Evolutionary conservation across 768 basidiomycete species (phyloP).

Genomic region (Stropharia rugosoannulata): DNA sequence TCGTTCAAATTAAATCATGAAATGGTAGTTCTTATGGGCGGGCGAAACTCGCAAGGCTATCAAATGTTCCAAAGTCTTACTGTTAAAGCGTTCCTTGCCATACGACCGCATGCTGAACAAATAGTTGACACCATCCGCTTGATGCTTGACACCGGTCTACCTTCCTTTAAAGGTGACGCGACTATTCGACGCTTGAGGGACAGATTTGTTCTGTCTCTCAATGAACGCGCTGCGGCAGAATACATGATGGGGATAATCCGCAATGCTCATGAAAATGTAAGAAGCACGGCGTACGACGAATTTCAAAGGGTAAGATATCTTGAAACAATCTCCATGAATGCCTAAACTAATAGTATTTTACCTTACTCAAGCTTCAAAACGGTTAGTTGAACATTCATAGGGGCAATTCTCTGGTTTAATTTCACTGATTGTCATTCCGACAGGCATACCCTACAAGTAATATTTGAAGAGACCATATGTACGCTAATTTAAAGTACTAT

Average conservation of each 20-base stretch:
- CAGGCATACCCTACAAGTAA: conserved; percentile 47
- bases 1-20: conserved; percentile 99
- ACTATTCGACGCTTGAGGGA: conserved; percentile 88
- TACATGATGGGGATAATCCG: conserved; percentile 87
- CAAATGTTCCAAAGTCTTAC: conserved; percentile 91
- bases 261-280: conserved; percentile 93
- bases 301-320: conserved; percentile 75
- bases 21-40: conserved; percentile 98
- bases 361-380: conserved; percentile 33
- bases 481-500: neutral
- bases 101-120: conserved; percentile 92
- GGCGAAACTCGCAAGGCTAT: conserved; percentile 91
- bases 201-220: conserved; percentile 79
- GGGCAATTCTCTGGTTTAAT: conserved; percentile 3
- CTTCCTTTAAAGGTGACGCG: conserved; percentile 94
- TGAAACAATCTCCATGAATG: neutral
- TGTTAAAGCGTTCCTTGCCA: conserved; percentile 94
- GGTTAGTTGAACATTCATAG: conserved; percentile 23
- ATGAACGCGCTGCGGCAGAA: conserved; percentile 90
- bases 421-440: neutral
- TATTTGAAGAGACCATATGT: neutral
- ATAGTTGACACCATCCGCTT: conserved; percentile 85
- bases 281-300: conserved; percentile 93
- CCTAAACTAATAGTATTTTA: neutral
- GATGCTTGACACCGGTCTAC: conserved; percentile 94